Evolutionary conservation across 441 rosid species (phyloP).

Genomic region (Aleurites moluccanus): DNA sequence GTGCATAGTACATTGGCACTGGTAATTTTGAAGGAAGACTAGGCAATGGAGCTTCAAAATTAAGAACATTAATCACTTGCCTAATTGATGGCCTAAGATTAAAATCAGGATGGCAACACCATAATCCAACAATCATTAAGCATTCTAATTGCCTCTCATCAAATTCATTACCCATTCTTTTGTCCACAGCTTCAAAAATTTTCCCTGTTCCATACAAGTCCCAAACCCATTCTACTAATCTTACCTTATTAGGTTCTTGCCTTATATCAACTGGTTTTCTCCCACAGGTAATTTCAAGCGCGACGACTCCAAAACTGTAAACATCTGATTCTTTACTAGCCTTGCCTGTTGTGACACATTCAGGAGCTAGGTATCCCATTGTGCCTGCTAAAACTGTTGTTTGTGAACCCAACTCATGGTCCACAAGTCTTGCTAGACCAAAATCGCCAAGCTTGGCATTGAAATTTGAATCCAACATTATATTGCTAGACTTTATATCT

Average conservation of each 20-base stretch:
- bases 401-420: constrained; percentile 65
- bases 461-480: constrained; percentile 69
- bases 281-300: constrained; percentile 64
- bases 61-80: constrained; percentile 49
- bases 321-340: constrained; percentile 77
- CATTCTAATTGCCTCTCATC: constrained; percentile 49
- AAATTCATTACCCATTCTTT: constrained; percentile 32
- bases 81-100: constrained; percentile 52
- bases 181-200: constrained; percentile 46
- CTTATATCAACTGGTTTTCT: constrained; percentile 48
- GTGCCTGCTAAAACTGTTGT: constrained; percentile 75
- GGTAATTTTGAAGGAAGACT: constrained; percentile 51
- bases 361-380: constrained; percentile 77
- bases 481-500: constrained; percentile 72
- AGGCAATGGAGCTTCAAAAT: constrained; percentile 52
- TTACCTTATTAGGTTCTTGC: constrained; percentile 41
- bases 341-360: constrained; percentile 71
- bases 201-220: constrained; percentile 55
- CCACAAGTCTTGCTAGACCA: constrained; percentile 69
- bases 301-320: constrained; percentile 67
- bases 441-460: constrained; percentile 79
- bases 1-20: constrained; percentile 54
- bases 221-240: constrained; percentile 74
- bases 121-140: constrained; percentile 55
- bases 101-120: constrained; percentile 78